Base-by-base conservation (phyloP, 2,329 filamentous ascomycete genomes). In the Cercospora zeae-maydis region DNA sequence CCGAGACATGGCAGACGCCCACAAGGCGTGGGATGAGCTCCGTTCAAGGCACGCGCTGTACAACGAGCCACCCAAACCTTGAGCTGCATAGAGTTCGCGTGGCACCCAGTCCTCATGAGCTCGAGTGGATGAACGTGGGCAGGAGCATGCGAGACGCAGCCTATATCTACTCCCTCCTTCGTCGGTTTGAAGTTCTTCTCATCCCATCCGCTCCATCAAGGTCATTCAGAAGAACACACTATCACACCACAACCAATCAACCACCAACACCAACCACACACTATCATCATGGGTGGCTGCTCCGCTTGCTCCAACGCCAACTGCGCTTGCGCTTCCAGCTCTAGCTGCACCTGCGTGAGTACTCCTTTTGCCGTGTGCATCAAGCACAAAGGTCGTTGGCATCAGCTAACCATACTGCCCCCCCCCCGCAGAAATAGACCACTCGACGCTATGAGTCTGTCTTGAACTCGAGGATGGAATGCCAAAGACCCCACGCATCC, bases 321-420 rank as follows among this genome's bases (percentile, higher is more conserved):
- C 65, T 74, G 71, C 69, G 59, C 61, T 54, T 74, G 72, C 67
- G 64, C 67, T 19, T 58, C 45, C 62, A 68, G 66, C 55, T 67
- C 67, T 55, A 69, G 61, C 66, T 75, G 73, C 73, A 69, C 56
- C 62, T 75, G 73, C 72, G 72, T 72, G 69, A 57, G 71, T 69
- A 39, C 14, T 27, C 10, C 34, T 8, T 61, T 7, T 51, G 30
- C 8, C 27, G n/a, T 24, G 30, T 10, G 16, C 24, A 42, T 19
- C 14, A 7, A 58, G 27, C 9, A 34, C 31, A 34, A 34, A 27
- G 16, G 4, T 47, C 16, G 10, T 24, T 13, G 10, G 19, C 16
- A 14, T 56, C 36, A n/a, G 53, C 52, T 61, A 53, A 59, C 47
- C 24, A 30, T 14, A 11, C 27, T 49, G 30, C n/a, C 45, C 16